Base-by-base conservation (phyloP, 1,139 yeast genomes). In the Scheffersomyces parashehatae region DNA sequence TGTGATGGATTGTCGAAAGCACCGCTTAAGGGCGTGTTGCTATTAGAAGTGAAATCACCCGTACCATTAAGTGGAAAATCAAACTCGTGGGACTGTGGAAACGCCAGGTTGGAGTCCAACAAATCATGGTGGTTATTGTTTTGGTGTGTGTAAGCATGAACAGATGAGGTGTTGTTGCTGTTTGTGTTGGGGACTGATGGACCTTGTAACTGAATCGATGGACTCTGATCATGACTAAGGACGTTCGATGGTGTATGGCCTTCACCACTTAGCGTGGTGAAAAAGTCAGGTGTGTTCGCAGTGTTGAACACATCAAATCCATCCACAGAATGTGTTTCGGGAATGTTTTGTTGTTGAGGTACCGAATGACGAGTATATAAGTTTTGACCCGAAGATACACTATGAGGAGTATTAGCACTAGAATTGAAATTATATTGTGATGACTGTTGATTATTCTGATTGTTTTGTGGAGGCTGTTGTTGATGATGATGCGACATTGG, bases 261-360 rank as follows among this genome's bases (percentile, higher is more conserved):
- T 12, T 31, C 35, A 10, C 35, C 35, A n/a, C 35, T 31, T n/a
- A 49, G 48, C 5, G 50, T 30, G 15, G 53, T 53, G 34, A 67
- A 61, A 42, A 67, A 67, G 39, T 67, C 70, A 2, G 72, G 70
- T 2, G 70, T 63, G 41, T 59, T 58, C 10, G 64, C 58, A 9
- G 56, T 52, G 43, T 44, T 39, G 38, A 48, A 45, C 36, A 46
- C 37, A 30, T 37, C 31, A 24, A 35, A 39, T 14, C 37, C 37
- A 39, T 39, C 41, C 62, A 62, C 45, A 62, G 36, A 40, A 36
- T 13, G 29, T 30, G 37, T 37, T 36, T 16, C 36, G 14, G 38
- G 34, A 4, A 39, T 40, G 11, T 34, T 37, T 34, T 14, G 31
- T 30, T 38, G 44, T 15, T n/a, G 44, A 29, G 31, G 42, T 20